Evolutionary conservation across 495 filamentous ascomycete genomes (phyloP).

Genomic region (Corynascus novoguineensis): DNA sequence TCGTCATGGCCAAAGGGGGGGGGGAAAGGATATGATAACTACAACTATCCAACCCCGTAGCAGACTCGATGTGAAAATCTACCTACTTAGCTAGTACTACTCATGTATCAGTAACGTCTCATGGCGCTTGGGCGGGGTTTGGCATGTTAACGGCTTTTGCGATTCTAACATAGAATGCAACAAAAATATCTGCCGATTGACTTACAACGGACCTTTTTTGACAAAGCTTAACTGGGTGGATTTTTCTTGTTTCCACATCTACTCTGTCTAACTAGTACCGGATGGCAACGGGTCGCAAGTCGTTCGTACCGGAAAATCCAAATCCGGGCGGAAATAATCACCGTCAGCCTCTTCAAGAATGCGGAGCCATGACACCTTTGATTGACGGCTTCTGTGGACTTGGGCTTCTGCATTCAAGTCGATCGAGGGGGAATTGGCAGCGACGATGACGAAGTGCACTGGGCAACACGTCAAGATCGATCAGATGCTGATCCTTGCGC

Average conservation of each 20-base stretch:
- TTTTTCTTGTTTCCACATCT: no score
- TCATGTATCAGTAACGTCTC: constrained; percentile 15
- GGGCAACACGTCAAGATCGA: background rate
- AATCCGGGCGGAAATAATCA: background rate
- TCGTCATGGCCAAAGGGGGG: no score
- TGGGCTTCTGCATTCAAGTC: background rate
- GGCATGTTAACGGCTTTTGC: background rate
- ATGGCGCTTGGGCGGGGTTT: constrained; percentile 3
- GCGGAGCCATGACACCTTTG: background rate
- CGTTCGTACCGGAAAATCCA: no score
- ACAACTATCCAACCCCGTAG: no score
- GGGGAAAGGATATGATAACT: no score
- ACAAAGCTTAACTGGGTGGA: no score
- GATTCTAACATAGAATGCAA: no score
- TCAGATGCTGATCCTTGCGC: constrained; percentile 10
- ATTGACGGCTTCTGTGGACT: background rate
- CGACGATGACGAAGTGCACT: constrained; percentile 18
- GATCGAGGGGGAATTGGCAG: background rate
- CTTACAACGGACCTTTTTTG: background rate
- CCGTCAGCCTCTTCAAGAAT: background rate
- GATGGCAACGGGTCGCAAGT: no score
- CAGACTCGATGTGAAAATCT: no score
- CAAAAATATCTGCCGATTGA: no score
- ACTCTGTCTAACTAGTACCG: no score
- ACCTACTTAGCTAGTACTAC: no score